Conservation (phyloP, 257 asterid genomes). For the Nicotiana tabacum region DNA sequence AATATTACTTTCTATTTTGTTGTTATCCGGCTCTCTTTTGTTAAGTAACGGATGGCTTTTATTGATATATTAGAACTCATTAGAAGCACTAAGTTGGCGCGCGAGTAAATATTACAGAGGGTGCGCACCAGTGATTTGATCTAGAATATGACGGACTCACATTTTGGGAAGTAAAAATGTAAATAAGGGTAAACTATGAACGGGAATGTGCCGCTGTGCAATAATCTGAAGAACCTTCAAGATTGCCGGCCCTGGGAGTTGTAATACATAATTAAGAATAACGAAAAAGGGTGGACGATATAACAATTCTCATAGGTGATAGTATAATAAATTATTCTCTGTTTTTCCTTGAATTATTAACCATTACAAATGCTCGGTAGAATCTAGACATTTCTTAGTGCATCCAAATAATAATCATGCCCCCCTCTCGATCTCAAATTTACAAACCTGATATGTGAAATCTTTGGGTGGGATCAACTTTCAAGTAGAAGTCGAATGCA, state of each 20-base stretch:
- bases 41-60: background rate
- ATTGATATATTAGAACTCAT: background rate
- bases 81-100: background rate
- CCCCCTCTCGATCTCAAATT: background rate
- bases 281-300: background rate
- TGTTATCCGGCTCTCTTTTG: background rate
- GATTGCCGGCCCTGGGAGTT: background rate
- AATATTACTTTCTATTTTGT: background rate
- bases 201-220: background rate
- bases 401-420: background rate
- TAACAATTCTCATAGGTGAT: background rate
- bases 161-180: background rate
- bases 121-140: background rate
- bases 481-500: background rate
- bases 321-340: background rate
- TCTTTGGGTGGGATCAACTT: background rate
- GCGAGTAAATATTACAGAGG: background rate
- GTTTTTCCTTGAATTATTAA: background rate
- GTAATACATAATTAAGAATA: background rate
- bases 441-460: background rate
- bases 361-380: background rate
- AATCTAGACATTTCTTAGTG: background rate
- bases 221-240: background rate
- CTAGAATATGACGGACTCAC: background rate
- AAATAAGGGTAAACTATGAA: background rate